A percentile compares a stretch with the other conserved stretches of the same genome.
Evolutionary conservation across 371 early-diverging fungal genomes (phyloP).

Genomic region (Rhizopus stolonifer): DNA sequence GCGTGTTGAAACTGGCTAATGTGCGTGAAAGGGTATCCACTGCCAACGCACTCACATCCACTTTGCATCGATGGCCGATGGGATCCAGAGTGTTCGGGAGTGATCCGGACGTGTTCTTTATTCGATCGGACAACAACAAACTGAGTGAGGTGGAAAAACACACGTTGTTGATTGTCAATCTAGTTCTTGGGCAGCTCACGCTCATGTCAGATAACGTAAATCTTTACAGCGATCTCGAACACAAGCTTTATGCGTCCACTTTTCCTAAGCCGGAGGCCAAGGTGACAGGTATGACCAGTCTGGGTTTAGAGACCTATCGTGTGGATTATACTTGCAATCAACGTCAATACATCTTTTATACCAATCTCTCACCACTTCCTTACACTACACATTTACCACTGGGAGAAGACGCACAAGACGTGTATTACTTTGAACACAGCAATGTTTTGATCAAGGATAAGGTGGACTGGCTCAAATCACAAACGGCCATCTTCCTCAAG

Average conservation of each 20-base stretch:
- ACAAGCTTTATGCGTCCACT: conserved; percentile 34
- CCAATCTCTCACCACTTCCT: conserved; percentile 46
- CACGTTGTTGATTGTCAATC: conserved; percentile 52
- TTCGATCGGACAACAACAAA: conserved; percentile 51
- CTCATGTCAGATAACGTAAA: conserved; percentile 52
- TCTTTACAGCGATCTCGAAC: conserved; percentile 40
- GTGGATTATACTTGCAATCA: conserved; percentile 10
- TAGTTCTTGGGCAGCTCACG: conserved; percentile 54
- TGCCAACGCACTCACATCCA: conserved; percentile 53
- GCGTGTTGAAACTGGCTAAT: conserved; percentile 27
- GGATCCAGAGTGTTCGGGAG: conserved; percentile 59
- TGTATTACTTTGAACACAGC: conserved; percentile 29
- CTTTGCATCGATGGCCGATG: conserved; percentile 54
- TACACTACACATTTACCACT: conserved; percentile 27
- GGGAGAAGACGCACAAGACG: conserved; percentile 11
- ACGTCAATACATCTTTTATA: conserved; percentile 36
- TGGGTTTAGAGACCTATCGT: conserved; percentile 19
- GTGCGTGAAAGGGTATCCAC: conserved; percentile 63
- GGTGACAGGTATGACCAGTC: conserved; percentile 33
- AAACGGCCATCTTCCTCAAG: conserved; percentile 24
- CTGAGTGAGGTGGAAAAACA: conserved; percentile 46
- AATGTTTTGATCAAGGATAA: conserved; percentile 6
- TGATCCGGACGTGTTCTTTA: conserved; percentile 61
- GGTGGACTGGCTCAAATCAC: conserved; percentile 25
- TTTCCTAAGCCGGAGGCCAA: conserved; percentile 48